Percentiles rank a stretch among this genome's conserved stretches.
These are phyloP conservation scores for Lachnellula occidentalis DNA, from an alignment of 2,329 filamentous ascomycete genomes.

Conservation along the genomic window DNA sequence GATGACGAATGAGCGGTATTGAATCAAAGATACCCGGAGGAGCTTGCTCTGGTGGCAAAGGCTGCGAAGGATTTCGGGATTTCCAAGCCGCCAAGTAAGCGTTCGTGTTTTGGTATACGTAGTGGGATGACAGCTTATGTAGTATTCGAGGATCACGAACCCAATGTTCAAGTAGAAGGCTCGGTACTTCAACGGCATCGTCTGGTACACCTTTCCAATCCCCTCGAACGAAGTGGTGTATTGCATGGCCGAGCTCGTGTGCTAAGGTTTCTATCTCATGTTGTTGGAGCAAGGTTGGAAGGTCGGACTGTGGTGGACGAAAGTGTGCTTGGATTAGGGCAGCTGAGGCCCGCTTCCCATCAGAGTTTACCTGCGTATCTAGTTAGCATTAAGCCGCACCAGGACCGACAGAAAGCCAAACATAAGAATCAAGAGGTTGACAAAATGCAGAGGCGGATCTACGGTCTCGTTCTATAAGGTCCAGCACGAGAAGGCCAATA, in stretches of 20 bases:
- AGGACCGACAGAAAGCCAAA: too few species aligned
- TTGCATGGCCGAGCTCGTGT: neutral
- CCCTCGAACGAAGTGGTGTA: neutral
- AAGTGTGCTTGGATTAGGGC: neutral
- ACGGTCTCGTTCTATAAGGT: neutral
- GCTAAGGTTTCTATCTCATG: neutral
- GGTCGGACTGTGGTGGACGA: neutral
- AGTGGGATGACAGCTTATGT: neutral
- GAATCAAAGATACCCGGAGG: neutral
- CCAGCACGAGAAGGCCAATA: neutral
- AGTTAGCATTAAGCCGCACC: too few species aligned
- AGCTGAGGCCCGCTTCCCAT: neutral
- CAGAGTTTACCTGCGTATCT: too few species aligned
- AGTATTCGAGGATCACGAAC: neutral
- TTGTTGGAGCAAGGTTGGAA: neutral
- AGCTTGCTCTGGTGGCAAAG: neutral
- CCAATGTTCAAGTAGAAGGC: neutral
- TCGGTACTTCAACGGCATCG: neutral
- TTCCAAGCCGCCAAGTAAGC: neutral
- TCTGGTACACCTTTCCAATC: neutral
- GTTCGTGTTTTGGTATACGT: neutral
- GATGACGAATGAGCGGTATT: neutral
- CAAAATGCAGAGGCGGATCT: too few species aligned
- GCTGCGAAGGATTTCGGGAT: neutral
- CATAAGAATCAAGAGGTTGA: too few species aligned